Evolutionary conservation across 805 yeast genomes (phyloP), one percentile per base, ranked within the genome.

Genomic region (Ogataea pignaliae): DNA sequence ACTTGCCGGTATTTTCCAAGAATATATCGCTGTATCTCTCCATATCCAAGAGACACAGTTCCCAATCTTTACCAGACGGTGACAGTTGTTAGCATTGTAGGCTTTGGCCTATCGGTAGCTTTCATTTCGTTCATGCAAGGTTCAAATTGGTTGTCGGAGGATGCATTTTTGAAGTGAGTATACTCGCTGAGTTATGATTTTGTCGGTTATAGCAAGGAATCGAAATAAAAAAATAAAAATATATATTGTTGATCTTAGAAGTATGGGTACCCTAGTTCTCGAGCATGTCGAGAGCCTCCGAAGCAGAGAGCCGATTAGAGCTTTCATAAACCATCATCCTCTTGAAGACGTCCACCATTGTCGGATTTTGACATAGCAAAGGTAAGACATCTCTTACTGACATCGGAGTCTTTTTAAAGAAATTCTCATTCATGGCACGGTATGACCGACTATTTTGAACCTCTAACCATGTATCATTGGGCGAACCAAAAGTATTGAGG

Each of bases 401-500:
- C 29, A 45, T 44, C 1, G 62, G 58, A 1, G 47, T 41, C 29
- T 56, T 55, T 10, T 45, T 43, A 14, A 50, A 47, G 40, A 68
- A 64, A 7, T 56, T 50, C 1, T 53, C 40, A 46, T 60, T 61
- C 54, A 70, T 53, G 5, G 62, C 60, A 2, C 53, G 46, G 48
- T 70, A 73, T 0, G 71, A 61, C 2, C 54, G 41, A 3, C 71
- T 64, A n/a, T 55, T 57, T 46, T 58, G 50, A 53, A 74, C 67
- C 39, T 72, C 75, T 0, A 74, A 69, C 77, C 78, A 72, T 16
- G 61, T 62, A 8, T 53, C 33, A n/a, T 66, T 60, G 0, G 90
- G 89, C 0, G 87, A 76, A 1, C 95, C 95, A 55, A 86, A 78
- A 2, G 62, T 64, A 13, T 64, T 57, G 50, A 84, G 75, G 1